Base-by-base conservation (phyloP, 176 grass and related monocot genomes). In the Stipa capillata region DNA sequence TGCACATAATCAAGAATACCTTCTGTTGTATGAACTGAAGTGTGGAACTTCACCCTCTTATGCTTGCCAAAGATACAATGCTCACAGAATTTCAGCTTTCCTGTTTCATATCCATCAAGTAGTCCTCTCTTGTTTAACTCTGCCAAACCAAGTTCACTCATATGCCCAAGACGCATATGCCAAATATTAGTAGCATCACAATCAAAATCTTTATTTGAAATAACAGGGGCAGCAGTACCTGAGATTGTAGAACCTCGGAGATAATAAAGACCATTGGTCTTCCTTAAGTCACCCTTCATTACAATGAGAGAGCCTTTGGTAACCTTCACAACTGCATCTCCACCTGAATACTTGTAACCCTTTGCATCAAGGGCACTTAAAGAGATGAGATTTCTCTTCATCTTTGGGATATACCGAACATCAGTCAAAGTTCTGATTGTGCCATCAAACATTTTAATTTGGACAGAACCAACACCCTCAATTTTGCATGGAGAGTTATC, bases 21-120 rank as follows among this genome's bases (percentile, higher is more conserved):
- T 28, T 68, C 32, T 0, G 14, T 69, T 7, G 14, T 27, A 48
- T 80, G 39, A 11, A 40, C 14, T 9, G 1, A 25, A 9, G 6
- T n/a, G 1, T 40, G 44, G 58, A 79, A 66, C 29, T 79, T 79
- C 25, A 79, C 12, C 36, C 76, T 79, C 76, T 79, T 79, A 18
- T 79, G 76, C 43, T 80, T 80, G 32, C 74, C 54, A 54, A 54
- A 44, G 8, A 68, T 23, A 31, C 53, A 79, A 29, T 81, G 63
- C 17, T 81, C 18, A 14, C 79, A 73, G 47, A 82, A 82, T 18
- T 82, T 50, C 7, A 82, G 0, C 31, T 73, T 44, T 7, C 32
- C 2, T 0, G 36, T 58, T 45, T 9, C 60, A 3, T 47, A 7
- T 9, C 79, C 64, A 60, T 49, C 66, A 8, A 82, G 45, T 21